Base-by-base conservation (phyloP, 2,329 filamentous ascomycete genomes). In the Colletotrichum acutatum region DNA sequence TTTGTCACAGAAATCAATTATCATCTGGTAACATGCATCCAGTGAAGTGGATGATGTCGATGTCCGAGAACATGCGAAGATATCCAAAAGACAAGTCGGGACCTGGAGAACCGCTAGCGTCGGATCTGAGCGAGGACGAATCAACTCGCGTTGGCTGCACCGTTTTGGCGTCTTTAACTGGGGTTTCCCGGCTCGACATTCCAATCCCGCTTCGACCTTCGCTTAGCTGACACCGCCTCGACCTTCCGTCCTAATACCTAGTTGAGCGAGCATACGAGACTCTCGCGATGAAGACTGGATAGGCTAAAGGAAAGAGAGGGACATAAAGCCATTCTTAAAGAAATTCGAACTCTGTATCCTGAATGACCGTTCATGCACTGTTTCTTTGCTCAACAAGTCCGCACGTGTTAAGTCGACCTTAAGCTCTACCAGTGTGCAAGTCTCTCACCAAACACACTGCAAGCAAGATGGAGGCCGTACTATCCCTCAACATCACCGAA, bases 401-500 rank as follows among this genome's bases (percentile, higher is more conserved):
- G 19, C 19, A 9, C 19, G 5, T 49, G 3, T 9, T n/a, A 2
- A 49, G 8, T 22, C 19, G 3, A 9, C 42, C 42, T 49, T 5
- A 49, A 4, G 6, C 19, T 49, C 8, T 22, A 8, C 42, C 42
- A 9, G 42, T 11, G 7, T 16, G 8, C 14, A 22, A n/a, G 19
- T 37, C 57, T 63, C 37, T 34, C 22, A 62, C 4, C 49, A 11
- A 5, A 7, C 12, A 12, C 19, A n/a, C n/a, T n/a, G n/a, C 8
- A n/a, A 42, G 19, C 3, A 61, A 24, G 4, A 71, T 71, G 56
- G 24, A 32, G 12, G n/a, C 26, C 30, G 1, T 16, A 16, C 46
- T 49, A 8, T n/a, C 42, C 14, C 26, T 78, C 56, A 61, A 75
- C 56, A 71, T 80, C 7, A 78, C 79, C 4, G 76, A 79, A 32